These are phyloP conservation scores for Agrocybe pediades DNA, from an alignment of 768 basidiomycete species.

Conservation along the genomic window DNA sequence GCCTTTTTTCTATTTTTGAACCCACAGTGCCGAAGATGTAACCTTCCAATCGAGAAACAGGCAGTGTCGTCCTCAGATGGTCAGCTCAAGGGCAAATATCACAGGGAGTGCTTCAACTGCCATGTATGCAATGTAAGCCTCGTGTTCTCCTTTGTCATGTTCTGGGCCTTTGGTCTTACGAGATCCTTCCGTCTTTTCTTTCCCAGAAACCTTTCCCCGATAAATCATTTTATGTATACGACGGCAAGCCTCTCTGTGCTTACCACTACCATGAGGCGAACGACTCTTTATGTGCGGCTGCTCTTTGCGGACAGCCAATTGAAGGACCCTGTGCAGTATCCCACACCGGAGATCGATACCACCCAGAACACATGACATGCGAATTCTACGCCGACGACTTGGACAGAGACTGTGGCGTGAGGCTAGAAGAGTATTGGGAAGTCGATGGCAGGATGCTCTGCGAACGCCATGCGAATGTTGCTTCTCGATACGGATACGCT, in stretches of 20 bases:
- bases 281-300: constrained; percentile 81
- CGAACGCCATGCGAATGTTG: constrained; percentile 67
- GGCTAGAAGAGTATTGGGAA: constrained; percentile 86
- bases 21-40: constrained; percentile 89
- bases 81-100: constrained; percentile 95
- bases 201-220: constrained; percentile 85
- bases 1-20: not conserved
- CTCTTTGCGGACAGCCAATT: constrained; percentile 82
- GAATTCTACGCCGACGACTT: constrained; percentile 56
- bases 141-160: constrained; percentile 3
- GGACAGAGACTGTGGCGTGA: constrained; percentile 44
- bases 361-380: constrained; percentile 87
- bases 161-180: constrained; percentile 5
- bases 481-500: constrained; percentile 21
- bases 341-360: constrained; percentile 78
- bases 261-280: constrained; percentile 95
- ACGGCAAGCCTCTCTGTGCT: constrained; percentile 87
- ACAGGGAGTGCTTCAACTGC: constrained; percentile 90
- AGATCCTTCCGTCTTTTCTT: constrained; percentile 1
- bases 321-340: constrained; percentile 93
- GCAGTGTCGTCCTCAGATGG: constrained; percentile 92
- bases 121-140: constrained; percentile 70
- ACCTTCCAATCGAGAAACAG: constrained; percentile 83
- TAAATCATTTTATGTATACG: constrained; percentile 88
- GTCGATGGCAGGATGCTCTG: constrained; percentile 85